Evolutionary conservation across 2,329 filamentous ascomycete genomes (phyloP).

Genomic region (Sporothrix humicola): DNA sequence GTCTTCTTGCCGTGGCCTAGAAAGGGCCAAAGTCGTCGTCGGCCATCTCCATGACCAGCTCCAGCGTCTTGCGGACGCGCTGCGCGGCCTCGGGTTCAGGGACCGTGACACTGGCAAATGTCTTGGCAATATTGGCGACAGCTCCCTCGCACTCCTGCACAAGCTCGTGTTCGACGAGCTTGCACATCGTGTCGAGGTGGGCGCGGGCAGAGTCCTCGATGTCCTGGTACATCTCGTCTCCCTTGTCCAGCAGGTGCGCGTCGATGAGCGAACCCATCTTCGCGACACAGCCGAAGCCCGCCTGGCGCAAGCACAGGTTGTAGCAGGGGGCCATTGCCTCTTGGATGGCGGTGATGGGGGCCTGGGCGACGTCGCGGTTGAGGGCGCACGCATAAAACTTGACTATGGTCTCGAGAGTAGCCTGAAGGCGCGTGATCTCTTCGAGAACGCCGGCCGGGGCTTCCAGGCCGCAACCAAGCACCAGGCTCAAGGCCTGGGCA

Average conservation of each 20-base stretch:
- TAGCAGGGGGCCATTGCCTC: background rate
- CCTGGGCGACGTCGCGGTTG: background rate
- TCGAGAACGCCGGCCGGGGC: background rate
- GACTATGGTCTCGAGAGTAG: background rate
- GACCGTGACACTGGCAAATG: too few relatives aligned
- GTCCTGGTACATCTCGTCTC: background rate
- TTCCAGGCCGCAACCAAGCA: background rate
- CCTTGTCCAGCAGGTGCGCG: background rate
- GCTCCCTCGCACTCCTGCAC: background rate
- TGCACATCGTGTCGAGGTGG: background rate
- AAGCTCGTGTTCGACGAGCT: background rate
- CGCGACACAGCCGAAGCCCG: too few relatives aligned
- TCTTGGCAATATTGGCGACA: too few relatives aligned
- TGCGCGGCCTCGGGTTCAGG: too few relatives aligned
- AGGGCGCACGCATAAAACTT: background rate
- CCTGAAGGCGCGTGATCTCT: background rate
- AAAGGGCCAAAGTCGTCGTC: too few relatives aligned
- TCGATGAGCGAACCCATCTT: too few relatives aligned
- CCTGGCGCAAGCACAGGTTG: background rate
- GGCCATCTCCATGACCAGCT: too few relatives aligned
- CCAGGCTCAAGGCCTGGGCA: too few relatives aligned
- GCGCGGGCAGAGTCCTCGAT: background rate
- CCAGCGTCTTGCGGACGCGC: too few relatives aligned
- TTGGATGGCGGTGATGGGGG: background rate
- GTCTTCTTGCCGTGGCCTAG: too few relatives aligned